Percentiles rank a stretch among this genome's conserved stretches.
Evolutionary conservation across 1,284 basidiomycete species (phyloP).

Genomic region (Wallemia hederae): DNA sequence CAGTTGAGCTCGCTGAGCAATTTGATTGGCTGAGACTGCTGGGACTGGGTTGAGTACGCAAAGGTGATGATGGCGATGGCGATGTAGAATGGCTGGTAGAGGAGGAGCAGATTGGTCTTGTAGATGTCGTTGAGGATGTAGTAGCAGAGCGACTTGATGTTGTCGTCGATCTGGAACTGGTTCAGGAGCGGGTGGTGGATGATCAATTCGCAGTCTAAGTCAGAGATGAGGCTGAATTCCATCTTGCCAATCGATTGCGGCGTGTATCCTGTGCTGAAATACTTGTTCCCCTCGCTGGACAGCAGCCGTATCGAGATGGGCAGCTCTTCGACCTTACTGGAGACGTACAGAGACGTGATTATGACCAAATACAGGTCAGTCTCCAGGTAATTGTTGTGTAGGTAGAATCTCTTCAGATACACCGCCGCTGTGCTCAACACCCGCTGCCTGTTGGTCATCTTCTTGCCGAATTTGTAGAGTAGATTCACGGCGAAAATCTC

Average conservation of each 20-base stretch:
- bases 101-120: neutral
- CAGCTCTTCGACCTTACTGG: neutral
- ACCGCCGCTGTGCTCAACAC: neutral
- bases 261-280: neutral
- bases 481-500: neutral
- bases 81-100: neutral
- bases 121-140: neutral
- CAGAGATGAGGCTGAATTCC: neutral
- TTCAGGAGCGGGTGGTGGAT: neutral
- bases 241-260: neutral
- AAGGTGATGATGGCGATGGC: neutral
- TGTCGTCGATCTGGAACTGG: neutral
- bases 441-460: neutral
- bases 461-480: neutral
- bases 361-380: neutral
- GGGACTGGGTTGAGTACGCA: neutral
- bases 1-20: neutral
- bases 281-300: neutral
- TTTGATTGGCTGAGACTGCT: neutral
- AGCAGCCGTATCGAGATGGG: neutral
- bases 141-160: neutral
- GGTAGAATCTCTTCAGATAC: neutral
- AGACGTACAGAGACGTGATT: neutral
- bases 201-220: neutral
- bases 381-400: neutral